phyloP scores from a whole-genome alignment of 108 stramenopile species.

The Fragilaria crotonensis region DNA sequence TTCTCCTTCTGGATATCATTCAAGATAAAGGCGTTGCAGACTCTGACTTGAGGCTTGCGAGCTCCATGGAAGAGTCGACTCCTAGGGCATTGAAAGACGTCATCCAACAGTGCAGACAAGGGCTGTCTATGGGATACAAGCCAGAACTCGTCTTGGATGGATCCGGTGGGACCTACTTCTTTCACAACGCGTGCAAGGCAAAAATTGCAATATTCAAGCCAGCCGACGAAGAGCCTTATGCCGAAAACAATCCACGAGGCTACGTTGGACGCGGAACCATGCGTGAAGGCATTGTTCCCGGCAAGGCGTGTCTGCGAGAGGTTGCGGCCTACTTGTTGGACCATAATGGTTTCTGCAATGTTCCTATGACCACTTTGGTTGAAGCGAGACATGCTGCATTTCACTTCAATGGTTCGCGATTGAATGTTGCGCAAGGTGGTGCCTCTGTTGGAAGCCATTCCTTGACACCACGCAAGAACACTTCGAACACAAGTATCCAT shows the following conservation, averaged over 20 bases:
- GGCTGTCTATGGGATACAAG: slow-evolving; percentile 64
- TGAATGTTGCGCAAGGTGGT: slow-evolving; percentile 68
- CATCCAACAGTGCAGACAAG: slow-evolving; percentile 58
- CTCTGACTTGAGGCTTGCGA: slow-evolving; percentile 61
- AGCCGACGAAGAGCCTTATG: slow-evolving; percentile 96
- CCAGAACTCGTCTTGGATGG: slow-evolving; percentile 91
- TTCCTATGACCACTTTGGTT: slow-evolving; percentile 95
- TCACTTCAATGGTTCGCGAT: slow-evolving; percentile 60
- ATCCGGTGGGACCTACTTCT: slow-evolving; percentile 95
- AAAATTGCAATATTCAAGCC: slow-evolving; percentile 95
- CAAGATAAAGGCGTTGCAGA: slow-evolving; percentile 13
- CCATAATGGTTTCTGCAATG: slow-evolving; percentile 73
- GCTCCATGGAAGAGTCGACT: slow-evolving; percentile 53
- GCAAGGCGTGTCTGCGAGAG: slow-evolving; percentile 93
- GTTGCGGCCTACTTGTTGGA: slow-evolving; percentile 96
- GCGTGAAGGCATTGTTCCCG: slow-evolving; percentile 86
- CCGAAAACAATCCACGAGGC: slow-evolving; percentile 93
- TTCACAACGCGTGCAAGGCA: slow-evolving; percentile 74
- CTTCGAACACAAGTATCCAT: not conserved
- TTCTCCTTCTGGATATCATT: slow-evolving; percentile 61
- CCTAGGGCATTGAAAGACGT: slow-evolving; percentile 46
- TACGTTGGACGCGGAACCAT: slow-evolving; percentile 56
- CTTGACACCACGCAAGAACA: slow-evolving; percentile 10
- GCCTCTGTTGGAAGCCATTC: slow-evolving; percentile 81
- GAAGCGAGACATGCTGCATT: slow-evolving; percentile 87